Evolutionary conservation across 2,329 filamentous ascomycete species (phyloP), one percentile per base, ranked within the genome.

Genomic region (Didymella pomorum): DNA sequence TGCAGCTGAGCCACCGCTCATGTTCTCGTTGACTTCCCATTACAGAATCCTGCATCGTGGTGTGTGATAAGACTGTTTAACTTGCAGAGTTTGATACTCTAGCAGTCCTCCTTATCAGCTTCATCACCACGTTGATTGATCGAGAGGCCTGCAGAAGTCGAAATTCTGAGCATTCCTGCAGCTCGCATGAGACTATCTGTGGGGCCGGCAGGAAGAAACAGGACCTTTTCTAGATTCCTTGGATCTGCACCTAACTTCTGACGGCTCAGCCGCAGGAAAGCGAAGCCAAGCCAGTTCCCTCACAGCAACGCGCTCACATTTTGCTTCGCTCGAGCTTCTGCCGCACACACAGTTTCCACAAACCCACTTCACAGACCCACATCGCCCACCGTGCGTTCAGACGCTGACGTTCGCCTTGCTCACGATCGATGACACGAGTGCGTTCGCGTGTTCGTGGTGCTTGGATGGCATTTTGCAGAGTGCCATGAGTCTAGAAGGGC

Each of bases 181-280:
- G 58, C 35, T 33, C 45, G 56, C 67, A 65, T 60, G 60, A 56
- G 52, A 63, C 52, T 56, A 63, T 48, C 33, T 51, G 57, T 66
- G 55, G 60, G 54, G 59, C 66, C 66, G 65, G 63, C 68, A 71
- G 59, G 52, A 61, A 69, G 55, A 60, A 62, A 56, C 56, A 62
- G 47, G 49, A 56, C 58, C 53, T 62, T 64, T 70, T 69, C 63
- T 71, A 70, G 68, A 64, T 62, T 63, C 31, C 60, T 62, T 56
- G n/a, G 61, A 61, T 59, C 64, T 68, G 68, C 66, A 66, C 46
- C 66, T 66, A 45, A 58, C 49, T 49, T 52, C 44, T 64, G 50
- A 61, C 55, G 52, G 52, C 55, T 66, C 66, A 66, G 65, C 68
- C 66, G 66, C 59, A 47, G 51, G 42, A 70, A 70, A 60, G 64